Evolutionary conservation across 768 basidiomycete genomes (phyloP), one percentile per base, ranked within the genome.

Genomic region (Suillus bovinus): DNA sequence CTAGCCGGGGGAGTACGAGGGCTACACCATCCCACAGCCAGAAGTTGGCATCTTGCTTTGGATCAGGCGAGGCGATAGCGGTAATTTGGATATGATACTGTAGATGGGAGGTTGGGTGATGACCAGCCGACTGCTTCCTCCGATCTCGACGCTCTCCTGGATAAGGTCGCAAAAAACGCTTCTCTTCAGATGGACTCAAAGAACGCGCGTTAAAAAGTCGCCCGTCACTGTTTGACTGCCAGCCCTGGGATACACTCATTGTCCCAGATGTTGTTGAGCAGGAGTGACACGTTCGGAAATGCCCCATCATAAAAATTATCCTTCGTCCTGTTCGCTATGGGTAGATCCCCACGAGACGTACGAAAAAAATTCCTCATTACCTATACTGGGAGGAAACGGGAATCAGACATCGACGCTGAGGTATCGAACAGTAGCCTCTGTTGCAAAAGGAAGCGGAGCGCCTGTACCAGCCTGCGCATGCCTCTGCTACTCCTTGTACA

Each of bases 21-120:
- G n/a, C n/a, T n/a, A n/a, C n/a, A n/a, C n/a, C n/a, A n/a, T 31
- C 69, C 68, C 67, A 69, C 34, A 65, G 34, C 61, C 62, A 34
- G 68, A 41, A 2, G 66, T 60, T 10, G 64, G 68, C 50, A 69
- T 31, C n/a, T 3, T 16, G 22, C 39, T 60, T 42, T 7, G 61
- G 64, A 56, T 63, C 38, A 1, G 67, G 67, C 3, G 64, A 59
- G 42, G 65, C 59, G 8, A 63, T 31, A 0, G 52, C 61, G 4
- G 61, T 60, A 39, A 61, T 29, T 27, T 61, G 61, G 29, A 61
- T 17, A n/a, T 38, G 55, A 41, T 56, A 56, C 34, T 56, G 55
- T n/a, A 56, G 39, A 29, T 56, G 14, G 8, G 55, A 36, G 17
- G 22, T 34, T 22, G n/a, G n/a, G n/a, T n/a, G n/a, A n/a, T n/a